A percentile compares a stretch with the other conserved stretches of the same genome.
Evolutionary conservation across 31 red algal species (phyloP).

Genomic region (Asparagopsis taxiformis): DNA sequence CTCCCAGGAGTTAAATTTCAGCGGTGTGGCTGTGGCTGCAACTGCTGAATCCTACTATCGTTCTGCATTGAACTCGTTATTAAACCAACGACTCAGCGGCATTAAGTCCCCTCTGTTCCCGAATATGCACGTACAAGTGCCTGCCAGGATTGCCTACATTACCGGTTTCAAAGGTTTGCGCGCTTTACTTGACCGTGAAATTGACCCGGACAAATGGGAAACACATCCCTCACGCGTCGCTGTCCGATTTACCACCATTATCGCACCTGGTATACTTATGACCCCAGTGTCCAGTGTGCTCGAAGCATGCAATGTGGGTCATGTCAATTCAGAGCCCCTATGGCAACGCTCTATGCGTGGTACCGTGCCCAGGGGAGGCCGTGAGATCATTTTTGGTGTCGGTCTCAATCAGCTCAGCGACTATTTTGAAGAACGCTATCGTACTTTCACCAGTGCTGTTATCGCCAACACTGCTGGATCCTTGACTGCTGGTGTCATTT

Average conservation of each 20-base stretch:
- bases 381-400: slow-evolving; percentile 76
- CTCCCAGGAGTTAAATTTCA: slow-evolving; percentile 47
- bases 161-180: slow-evolving; percentile 70
- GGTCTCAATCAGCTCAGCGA: slow-evolving; percentile 78
- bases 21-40: slow-evolving; percentile 60
- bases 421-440: slow-evolving; percentile 72
- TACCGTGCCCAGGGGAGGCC: slow-evolving; percentile 32
- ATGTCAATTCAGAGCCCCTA: slow-evolving; percentile 47
- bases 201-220: slow-evolving; percentile 27
- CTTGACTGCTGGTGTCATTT: slow-evolving; percentile 57
- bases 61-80: slow-evolving; percentile 66
- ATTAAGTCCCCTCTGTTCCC: slow-evolving; percentile 51
- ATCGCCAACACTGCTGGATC: slow-evolving; percentile 53
- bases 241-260: slow-evolving; percentile 42
- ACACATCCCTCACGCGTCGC: slow-evolving; percentile 13
- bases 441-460: slow-evolving; percentile 40
- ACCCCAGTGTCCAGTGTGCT: slow-evolving; percentile 71
- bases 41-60: slow-evolving; percentile 73
- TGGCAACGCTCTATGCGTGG: slow-evolving; percentile 26
- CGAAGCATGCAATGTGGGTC: slow-evolving; percentile 71
- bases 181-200: slow-evolving; percentile 40
- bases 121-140: slow-evolving; percentile 85
- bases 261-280: slow-evolving; percentile 74
- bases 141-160: slow-evolving; percentile 71
- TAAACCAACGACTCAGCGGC: slow-evolving; percentile 65